Conservation (phyloP, 2,329 filamentous ascomycete species). For the Claviceps fusiformis region DNA sequence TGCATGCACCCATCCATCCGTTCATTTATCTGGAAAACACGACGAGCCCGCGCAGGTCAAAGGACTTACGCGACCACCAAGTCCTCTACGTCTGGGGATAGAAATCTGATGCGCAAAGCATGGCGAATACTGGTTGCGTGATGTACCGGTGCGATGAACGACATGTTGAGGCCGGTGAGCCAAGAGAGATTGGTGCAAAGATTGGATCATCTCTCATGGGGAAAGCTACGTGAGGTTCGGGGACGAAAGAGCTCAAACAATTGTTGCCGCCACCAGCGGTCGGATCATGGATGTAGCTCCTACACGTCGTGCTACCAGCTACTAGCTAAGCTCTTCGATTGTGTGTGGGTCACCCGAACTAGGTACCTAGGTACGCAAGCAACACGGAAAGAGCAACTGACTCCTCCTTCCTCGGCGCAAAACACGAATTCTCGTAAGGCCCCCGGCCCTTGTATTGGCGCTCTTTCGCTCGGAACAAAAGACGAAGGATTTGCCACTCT, state of each 20-base stretch:
- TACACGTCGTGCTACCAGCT: too few species aligned
- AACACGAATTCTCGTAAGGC: neutral
- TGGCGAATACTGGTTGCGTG: conserved; percentile 81
- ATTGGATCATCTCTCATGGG: conserved; percentile 9
- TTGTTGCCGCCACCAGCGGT: neutral
- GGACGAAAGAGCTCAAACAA: conserved; percentile 12
- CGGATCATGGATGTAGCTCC: neutral
- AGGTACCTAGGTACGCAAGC: neutral
- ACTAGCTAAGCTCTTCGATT: neutral
- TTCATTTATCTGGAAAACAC: neutral
- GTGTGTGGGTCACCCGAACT: neutral
- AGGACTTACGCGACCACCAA: conserved; percentile 69
- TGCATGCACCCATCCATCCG: neutral
- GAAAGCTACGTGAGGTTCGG: conserved; percentile 11
- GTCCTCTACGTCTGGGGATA: conserved; percentile 62
- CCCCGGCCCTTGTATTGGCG: neutral
- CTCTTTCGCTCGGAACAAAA: neutral
- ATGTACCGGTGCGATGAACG: conserved; percentile 90
- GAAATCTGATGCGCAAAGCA: conserved; percentile 67
- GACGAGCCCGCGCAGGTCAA: neutral
- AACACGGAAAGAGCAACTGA: neutral
- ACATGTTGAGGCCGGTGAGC: conserved; percentile 44
- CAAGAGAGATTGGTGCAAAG: neutral
- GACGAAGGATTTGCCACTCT: neutral
- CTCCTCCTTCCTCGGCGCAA: neutral